These are phyloP conservation scores for Solanum raphanifolium DNA, from an alignment of 257 asterid genomes.

Conservation along the genomic window DNA sequence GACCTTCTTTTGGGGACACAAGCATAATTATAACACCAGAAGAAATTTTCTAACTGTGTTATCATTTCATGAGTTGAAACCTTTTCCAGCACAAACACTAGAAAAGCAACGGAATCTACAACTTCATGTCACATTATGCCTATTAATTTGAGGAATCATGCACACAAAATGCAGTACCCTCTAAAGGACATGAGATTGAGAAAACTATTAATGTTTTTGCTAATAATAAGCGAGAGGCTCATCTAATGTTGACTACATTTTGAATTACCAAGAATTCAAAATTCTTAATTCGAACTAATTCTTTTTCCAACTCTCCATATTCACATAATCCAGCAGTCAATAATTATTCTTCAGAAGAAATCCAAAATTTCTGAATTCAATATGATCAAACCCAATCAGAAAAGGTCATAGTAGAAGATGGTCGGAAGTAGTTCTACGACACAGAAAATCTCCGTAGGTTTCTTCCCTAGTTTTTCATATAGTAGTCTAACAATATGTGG, in stretches of 20 bases:
- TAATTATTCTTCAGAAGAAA: background rate
- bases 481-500: background rate
- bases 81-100: background rate
- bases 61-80: background rate
- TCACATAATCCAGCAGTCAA: background rate
- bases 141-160: background rate
- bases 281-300: background rate
- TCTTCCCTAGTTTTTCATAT: background rate
- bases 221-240: background rate
- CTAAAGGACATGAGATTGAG: background rate
- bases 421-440: background rate
- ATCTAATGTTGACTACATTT: background rate
- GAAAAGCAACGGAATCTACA: background rate
- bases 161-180: background rate
- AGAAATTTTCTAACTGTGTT: background rate
- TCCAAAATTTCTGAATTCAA: background rate
- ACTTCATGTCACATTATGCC: background rate
- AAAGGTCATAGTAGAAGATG: background rate
- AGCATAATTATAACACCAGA: background rate
- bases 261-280: background rate
- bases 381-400: background rate
- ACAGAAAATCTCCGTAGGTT: background rate
- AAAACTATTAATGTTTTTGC: background rate
- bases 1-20: background rate
- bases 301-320: background rate